These are phyloP conservation scores for Paraphoma chrysanthemicola DNA, from an alignment of 2,329 filamentous ascomycete species.

Conservation along the genomic window DNA sequence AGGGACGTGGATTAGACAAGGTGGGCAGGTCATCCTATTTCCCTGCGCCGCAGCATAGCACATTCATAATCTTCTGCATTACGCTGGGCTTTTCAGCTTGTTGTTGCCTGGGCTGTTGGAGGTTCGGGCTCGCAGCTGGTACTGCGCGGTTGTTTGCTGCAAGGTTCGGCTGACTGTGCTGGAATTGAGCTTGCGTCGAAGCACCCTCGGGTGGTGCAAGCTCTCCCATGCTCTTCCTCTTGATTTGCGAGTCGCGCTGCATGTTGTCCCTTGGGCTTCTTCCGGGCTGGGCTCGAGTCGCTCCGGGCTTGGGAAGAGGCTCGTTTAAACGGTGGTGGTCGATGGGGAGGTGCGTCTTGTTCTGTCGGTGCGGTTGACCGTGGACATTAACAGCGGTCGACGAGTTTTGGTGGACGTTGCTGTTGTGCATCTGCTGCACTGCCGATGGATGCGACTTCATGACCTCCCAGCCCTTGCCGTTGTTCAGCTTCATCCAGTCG, in stretches of 20 bases:
- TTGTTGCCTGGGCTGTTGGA: conserved; percentile 62
- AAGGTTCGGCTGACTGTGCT: conserved; percentile 91
- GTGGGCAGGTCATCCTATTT: conserved; percentile 30
- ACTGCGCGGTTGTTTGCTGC: conserved; percentile 68
- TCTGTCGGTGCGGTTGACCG: conserved; percentile 70
- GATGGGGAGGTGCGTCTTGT: conserved; percentile 57
- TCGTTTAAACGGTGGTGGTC: conserved; percentile 55
- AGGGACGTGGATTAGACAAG: conserved; percentile 25
- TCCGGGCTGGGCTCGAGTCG: conserved; percentile 59
- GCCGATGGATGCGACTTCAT: conserved; percentile 74
- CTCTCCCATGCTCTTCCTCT: conserved; percentile 80
- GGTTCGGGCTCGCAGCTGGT: conserved; percentile 49
- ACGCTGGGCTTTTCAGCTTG: conserved; percentile 75
- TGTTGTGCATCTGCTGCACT: conserved; percentile 76
- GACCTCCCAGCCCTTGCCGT: conserved; percentile 89
- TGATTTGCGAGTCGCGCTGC: conserved; percentile 35
- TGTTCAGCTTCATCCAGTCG: conserved; percentile 99
- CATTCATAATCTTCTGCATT: conserved; percentile 92
- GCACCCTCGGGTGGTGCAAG: conserved; percentile 79
- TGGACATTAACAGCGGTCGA: conserved; percentile 84
- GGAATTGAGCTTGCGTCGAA: conserved; percentile 94
- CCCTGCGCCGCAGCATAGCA: conserved; percentile 76
- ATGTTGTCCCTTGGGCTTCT: conserved; percentile 44
- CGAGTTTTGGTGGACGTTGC: conserved; percentile 78
- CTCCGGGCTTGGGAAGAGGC: conserved; percentile 66